phyloP scores from a whole-genome alignment of 2,329 filamentous ascomycete species.

The Dothistroma septosporum region DNA sequence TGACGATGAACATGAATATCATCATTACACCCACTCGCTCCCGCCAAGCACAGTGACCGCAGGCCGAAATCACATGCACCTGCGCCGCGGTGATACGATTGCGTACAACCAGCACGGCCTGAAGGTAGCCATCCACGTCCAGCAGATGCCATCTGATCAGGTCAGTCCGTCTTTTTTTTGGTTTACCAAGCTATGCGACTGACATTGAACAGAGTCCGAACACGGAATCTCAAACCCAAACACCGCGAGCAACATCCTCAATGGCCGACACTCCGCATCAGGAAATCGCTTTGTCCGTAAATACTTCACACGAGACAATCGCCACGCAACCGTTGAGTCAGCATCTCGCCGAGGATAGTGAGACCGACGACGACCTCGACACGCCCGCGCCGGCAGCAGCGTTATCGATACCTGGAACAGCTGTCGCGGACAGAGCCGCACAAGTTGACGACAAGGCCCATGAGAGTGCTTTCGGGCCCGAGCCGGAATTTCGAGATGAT shows the following conservation, averaged over 20 bases:
- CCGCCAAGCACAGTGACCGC: background rate
- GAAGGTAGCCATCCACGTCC: background rate
- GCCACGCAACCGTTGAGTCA: background rate
- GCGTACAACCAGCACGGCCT: background rate
- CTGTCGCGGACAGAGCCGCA: background rate
- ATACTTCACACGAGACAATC: background rate
- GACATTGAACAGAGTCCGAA: background rate
- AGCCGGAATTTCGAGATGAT: background rate
- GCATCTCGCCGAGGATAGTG: background rate
- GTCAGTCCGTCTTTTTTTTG: background rate
- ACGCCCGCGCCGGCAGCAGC: background rate
- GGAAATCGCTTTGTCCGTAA: background rate
- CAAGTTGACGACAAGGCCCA: background rate
- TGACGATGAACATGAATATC: background rate
- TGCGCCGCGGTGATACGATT: background rate
- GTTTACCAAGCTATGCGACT: background rate
- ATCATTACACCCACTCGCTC: background rate
- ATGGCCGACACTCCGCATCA: background rate
- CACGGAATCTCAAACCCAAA: background rate
- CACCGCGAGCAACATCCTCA: background rate
- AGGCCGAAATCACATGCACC: background rate
- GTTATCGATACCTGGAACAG: background rate
- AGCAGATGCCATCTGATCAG: background rate
- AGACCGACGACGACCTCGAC: conserved; percentile 1
- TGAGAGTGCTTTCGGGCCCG: background rate